Evolutionary conservation across 2,329 filamentous ascomycete genomes (phyloP).

Genomic region (Niveomyces coronatus): DNA sequence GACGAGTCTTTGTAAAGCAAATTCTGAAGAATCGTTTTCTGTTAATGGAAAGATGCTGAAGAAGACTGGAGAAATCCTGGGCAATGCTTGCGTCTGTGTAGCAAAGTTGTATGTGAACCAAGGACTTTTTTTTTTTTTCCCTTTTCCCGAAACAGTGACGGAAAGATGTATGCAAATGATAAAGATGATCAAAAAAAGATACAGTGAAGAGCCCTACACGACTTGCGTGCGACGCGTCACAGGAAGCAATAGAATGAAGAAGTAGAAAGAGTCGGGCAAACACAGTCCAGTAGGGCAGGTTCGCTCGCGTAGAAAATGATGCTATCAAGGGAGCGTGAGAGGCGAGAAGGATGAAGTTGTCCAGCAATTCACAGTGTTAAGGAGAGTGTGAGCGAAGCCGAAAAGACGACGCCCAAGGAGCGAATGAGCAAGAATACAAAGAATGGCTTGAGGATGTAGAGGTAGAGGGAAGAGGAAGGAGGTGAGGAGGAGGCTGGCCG

Average conservation of each 20-base stretch:
- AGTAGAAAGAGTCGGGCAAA: no score
- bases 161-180: no score
- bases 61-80: no score
- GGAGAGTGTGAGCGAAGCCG: not conserved
- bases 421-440: not conserved
- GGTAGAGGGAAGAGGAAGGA: not conserved
- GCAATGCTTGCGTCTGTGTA: no score
- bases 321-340: constrained; percentile 1
- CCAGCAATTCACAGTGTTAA: constrained; percentile 8
- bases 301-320: not conserved
- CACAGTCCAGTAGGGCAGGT: no score
- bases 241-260: constrained; percentile 3
- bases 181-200: not conserved
- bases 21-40: not conserved
- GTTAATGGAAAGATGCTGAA: no score
- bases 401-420: no score
- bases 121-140: no score
- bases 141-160: no score
- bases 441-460: not conserved
- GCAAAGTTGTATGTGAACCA: no score
- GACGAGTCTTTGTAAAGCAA: not conserved
- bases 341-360: constrained; percentile 10
- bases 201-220: constrained; percentile 8
- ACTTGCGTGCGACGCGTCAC: constrained; percentile 9
- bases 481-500: not conserved